These are phyloP conservation scores for Penicillium longicatenatum DNA, from an alignment of 495 filamentous ascomycete genomes.

Conservation along the genomic window DNA sequence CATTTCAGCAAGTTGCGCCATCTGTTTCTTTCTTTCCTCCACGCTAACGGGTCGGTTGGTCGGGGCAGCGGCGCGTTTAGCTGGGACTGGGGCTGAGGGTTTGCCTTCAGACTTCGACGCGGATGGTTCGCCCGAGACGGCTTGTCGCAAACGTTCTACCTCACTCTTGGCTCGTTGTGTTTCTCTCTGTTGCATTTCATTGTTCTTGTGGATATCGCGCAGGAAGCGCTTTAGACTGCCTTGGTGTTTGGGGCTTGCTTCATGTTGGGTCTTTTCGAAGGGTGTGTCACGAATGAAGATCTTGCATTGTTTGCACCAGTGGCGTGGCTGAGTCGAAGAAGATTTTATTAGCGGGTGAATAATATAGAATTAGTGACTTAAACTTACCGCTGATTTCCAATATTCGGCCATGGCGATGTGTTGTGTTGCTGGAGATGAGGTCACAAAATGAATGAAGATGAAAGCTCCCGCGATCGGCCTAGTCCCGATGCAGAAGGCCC, in stretches of 20 bases:
- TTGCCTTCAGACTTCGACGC: slow-evolving; percentile 24
- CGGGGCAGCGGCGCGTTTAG: slow-evolving; percentile 27
- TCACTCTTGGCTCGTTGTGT: slow-evolving; percentile 82
- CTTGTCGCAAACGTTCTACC: slow-evolving; percentile 80
- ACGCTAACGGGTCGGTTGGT: slow-evolving; percentile 47
- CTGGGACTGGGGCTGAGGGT: slow-evolving; percentile 20
- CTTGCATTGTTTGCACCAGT: slow-evolving; percentile 98
- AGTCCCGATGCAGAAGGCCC: slow-evolving; percentile 19
- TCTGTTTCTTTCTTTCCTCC: slow-evolving; percentile 78
- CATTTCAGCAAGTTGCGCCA: slow-evolving; percentile 84
- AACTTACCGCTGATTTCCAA: slow-evolving; percentile 90
- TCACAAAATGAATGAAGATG: slow-evolving; percentile 1
- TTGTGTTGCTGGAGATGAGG: slow-evolving; percentile 4
- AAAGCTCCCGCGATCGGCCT: slow-evolving; percentile 14
- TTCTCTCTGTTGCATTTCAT: slow-evolving; percentile 76
- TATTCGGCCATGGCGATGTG: slow-evolving; percentile 79
- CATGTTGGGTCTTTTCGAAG: slow-evolving; percentile 87
- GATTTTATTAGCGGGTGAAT: slow-evolving; percentile 3
- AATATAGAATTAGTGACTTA: no score
- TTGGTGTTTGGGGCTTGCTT: slow-evolving; percentile 87
- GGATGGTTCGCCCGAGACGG: slow-evolving; percentile 54
- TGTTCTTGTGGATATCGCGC: slow-evolving; percentile 78
- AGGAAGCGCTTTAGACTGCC: slow-evolving; percentile 85
- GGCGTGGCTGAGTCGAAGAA: slow-evolving; percentile 60
- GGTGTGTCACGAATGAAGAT: slow-evolving; percentile 89